Evolutionary conservation across 345 rosid species (phyloP), one percentile per base, ranked within the genome.

Genomic region (Acer campestre): DNA sequence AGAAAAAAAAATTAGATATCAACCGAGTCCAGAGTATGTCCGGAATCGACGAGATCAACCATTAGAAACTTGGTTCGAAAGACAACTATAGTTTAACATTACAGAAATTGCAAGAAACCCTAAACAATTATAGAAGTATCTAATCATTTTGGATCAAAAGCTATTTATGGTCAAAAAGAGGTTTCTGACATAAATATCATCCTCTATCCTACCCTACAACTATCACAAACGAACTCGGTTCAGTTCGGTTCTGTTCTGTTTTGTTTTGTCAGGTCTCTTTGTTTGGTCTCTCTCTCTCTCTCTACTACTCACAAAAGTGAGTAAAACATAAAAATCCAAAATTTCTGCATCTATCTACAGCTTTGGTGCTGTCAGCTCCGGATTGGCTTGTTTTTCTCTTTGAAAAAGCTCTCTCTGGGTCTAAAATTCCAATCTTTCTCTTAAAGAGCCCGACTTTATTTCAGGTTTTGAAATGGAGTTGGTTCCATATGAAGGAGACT

Each of bases 401-500:
- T 38, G 4, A 31, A 49, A 27, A 25, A 46, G 61, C 6, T 1
- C 6, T 17, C n/a, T 56, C n/a, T 49, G 55, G 61, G 61, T 56
- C 23, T 17, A 51, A 77, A 68, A 44, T 25, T n/a, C 67, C 11
- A 74, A 72, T 70, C 51, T 51, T 27, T 66, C 44, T 68, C 9
- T 63, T 63, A 67, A 73, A 78, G 56, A 46, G 58, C 46, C 22
- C 27, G 42, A 42, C 63, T 68, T 67, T 78, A 23, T 61, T 16
- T 35, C 18, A 42, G 2, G 9, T 7, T 29, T 51, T 18, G 51
- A 1, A 68, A 95, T 95, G 99, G 98, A 89, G 84, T 79, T 93
- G 61, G 94, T 92, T 44, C 98, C 98, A 6, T 92, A 87, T 85
- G 63, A 83, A 8, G 44, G 12, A 22, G 93, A 93, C 75, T 85